Evolutionary conservation across 257 asterid species (phyloP).

Genomic region (Capsicum chinense): DNA sequence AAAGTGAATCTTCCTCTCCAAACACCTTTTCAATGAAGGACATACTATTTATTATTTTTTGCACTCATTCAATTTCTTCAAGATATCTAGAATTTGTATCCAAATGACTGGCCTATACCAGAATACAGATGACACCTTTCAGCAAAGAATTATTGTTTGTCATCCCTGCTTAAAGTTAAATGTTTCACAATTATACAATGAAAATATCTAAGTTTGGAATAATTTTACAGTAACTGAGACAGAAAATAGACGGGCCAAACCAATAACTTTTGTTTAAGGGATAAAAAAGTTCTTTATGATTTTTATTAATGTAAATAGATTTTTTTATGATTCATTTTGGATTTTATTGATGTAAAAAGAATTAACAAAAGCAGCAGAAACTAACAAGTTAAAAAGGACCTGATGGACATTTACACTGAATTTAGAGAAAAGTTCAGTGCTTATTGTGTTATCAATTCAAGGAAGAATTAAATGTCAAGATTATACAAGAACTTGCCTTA

Average conservation of each 20-base stretch:
- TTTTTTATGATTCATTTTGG: background rate
- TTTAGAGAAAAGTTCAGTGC: background rate
- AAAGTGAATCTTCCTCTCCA: background rate
- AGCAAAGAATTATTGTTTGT: background rate
- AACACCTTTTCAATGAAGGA: background rate
- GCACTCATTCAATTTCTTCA: constrained; percentile 11
- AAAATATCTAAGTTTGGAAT: background rate
- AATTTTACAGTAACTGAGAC: background rate
- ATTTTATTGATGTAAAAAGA: background rate
- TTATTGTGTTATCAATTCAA: background rate
- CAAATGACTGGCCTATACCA: constrained; percentile 1
- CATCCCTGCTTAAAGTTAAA: background rate
- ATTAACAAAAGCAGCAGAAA: constrained; percentile 10
- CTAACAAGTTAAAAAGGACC: constrained; percentile 3
- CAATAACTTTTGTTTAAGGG: background rate
- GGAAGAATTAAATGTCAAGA: background rate
- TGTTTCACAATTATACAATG: background rate
- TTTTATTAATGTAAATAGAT: background rate
- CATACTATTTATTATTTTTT: background rate
- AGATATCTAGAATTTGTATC: background rate
- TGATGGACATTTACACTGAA: background rate
- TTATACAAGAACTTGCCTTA: background rate
- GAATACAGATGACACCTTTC: background rate
- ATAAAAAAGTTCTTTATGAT: background rate
- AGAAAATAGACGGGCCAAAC: background rate